These are phyloP conservation scores for Canna indica DNA, from an alignment of 176 grass and related monocot genomes.

Conservation along the genomic window DNA sequence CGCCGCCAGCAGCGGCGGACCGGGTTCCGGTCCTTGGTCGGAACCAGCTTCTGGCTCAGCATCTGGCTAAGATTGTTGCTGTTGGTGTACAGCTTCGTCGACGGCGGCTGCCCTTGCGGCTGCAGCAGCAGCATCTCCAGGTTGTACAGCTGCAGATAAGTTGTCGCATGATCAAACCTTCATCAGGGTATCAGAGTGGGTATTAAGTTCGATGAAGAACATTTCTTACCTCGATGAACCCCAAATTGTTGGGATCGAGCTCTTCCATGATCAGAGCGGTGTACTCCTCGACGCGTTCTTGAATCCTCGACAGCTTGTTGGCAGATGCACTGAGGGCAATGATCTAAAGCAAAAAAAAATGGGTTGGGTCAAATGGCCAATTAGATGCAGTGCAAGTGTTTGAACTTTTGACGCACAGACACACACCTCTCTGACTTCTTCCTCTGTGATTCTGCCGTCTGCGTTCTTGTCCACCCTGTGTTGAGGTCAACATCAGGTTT, in stretches of 20 bases:
- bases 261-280: slow-evolving; percentile 94
- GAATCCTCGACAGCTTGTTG: slow-evolving; percentile 85
- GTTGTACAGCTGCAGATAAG: slow-evolving; percentile 43
- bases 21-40: slow-evolving; percentile 30
- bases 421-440: slow-evolving; percentile 77
- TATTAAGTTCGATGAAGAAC: background rate
- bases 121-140: slow-evolving; percentile 66
- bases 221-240: slow-evolving; percentile 81
- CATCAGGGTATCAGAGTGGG: background rate
- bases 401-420: background rate
- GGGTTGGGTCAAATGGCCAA: slow-evolving; percentile 10
- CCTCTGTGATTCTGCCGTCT: slow-evolving; percentile 72
- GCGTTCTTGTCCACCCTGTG: slow-evolving; percentile 93
- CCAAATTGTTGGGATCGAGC: slow-evolving; percentile 57
- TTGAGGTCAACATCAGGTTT: no score
- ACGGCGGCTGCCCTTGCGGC: slow-evolving; percentile 26
- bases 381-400: background rate
- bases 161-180: background rate
- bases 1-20: slow-evolving; percentile 26
- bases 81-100: slow-evolving; percentile 21
- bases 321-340: slow-evolving; percentile 83
- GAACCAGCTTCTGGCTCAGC: slow-evolving; percentile 75
- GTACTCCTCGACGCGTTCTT: slow-evolving; percentile 88
- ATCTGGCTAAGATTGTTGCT: slow-evolving; percentile 81
- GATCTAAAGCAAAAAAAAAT: slow-evolving; percentile 27